phyloP scores from a whole-genome alignment of 2,329 filamentous ascomycete species.

The Arthrobotrys iridis region DNA sequence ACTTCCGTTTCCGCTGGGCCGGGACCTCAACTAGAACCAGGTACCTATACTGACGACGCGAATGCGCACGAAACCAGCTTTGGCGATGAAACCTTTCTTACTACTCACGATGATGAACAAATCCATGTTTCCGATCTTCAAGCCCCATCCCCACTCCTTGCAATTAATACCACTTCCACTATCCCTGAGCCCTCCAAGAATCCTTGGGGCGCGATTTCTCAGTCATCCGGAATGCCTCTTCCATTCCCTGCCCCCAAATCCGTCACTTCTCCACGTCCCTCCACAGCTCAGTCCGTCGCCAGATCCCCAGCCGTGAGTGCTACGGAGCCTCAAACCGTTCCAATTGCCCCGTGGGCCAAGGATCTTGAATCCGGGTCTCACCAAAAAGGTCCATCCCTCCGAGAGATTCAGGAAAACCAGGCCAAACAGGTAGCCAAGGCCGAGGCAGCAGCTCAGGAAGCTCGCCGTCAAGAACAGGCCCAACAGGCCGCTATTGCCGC shows the following conservation, averaged over 20 bases:
- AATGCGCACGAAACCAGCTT: conserved; percentile 45
- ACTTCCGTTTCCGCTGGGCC: conserved; percentile 37
- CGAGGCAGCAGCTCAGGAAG: conserved; percentile 84
- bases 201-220: conserved; percentile 31
- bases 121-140: conserved; percentile 18
- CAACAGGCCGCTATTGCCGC: conserved; percentile 68
- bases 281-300: conserved; percentile 43
- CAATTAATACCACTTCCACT: not conserved
- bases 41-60: conserved; percentile 48
- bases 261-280: conserved; percentile 42
- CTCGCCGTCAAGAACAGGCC: conserved; percentile 71
- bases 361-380: conserved; percentile 73
- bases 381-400: conserved; percentile 87
- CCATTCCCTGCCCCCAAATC: conserved; percentile 45
- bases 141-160: not conserved
- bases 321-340: conserved; percentile 72
- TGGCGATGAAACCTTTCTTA: conserved; percentile 47
- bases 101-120: conserved; percentile 27
- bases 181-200: conserved; percentile 36
- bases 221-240: conserved; percentile 45
- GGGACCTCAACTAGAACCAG: conserved; percentile 35
- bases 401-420: conserved; percentile 96
- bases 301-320: conserved; percentile 57
- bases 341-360: conserved; percentile 94
- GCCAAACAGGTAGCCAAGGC: conserved; percentile 90